Evolutionary conservation across 345 rosid species (phyloP).

Genomic region (Cardamine chenopodiifolia): DNA sequence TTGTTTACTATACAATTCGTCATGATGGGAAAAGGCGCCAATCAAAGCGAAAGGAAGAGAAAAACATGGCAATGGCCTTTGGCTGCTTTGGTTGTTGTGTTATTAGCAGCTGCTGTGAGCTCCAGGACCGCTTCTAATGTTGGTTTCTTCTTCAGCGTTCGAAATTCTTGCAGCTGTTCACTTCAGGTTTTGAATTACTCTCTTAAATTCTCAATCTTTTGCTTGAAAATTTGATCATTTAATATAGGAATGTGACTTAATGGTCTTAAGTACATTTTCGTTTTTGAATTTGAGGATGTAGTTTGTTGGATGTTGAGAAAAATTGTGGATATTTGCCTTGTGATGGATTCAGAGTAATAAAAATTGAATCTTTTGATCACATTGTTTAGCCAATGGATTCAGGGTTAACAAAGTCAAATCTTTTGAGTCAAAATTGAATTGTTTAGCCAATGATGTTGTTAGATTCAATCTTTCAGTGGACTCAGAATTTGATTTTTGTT

Average conservation of each 20-base stretch:
- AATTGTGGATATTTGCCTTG: background rate
- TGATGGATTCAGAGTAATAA: slow-evolving; percentile 13
- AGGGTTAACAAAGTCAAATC: background rate
- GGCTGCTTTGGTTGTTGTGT: slow-evolving; percentile 50
- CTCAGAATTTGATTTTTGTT: background rate
- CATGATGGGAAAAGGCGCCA: slow-evolving; percentile 45
- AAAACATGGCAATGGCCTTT: slow-evolving; percentile 49
- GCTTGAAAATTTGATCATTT: background rate
- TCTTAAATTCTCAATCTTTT: slow-evolving; percentile 22
- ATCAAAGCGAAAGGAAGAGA: slow-evolving; percentile 37
- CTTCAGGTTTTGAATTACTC: slow-evolving; percentile 43
- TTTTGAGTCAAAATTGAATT: background rate
- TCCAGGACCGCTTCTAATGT: slow-evolving; percentile 47
- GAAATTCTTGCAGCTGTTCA: slow-evolving; percentile 60
- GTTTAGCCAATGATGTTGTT: background rate
- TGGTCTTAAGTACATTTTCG: background rate
- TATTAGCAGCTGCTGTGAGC: slow-evolving; percentile 57
- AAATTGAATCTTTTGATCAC: slow-evolving; percentile 23
- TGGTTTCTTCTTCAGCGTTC: slow-evolving; percentile 45
- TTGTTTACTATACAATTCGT: background rate
- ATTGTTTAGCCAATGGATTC: slow-evolving; percentile 21
- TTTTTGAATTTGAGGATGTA: slow-evolving; percentile 2
- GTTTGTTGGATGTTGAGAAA: background rate
- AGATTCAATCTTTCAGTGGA: slow-evolving; percentile 4
- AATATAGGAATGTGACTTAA: background rate